A percentile compares a stretch with the other conserved stretches of the same genome.
Conservation (phyloP, 345 rosid species). For the Brassica incana region DNA sequence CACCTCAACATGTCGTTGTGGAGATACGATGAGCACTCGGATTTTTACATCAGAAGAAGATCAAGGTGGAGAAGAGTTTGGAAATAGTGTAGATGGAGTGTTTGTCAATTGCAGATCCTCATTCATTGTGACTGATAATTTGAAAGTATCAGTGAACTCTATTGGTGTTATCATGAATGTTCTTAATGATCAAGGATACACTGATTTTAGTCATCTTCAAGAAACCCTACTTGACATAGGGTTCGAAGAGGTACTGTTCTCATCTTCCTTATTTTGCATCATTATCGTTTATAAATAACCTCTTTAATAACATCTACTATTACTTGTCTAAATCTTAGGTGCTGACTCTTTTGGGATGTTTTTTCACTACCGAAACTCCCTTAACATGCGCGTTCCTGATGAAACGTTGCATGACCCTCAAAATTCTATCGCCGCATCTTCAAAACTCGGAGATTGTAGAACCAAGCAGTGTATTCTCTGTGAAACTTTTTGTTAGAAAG, state of each 20-base stretch:
- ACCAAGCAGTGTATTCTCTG: neutral
- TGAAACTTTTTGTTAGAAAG: neutral
- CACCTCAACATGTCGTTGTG: constrained; percentile 13
- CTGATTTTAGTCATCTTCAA: neutral
- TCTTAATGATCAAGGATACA: neutral
- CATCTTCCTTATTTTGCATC: neutral
- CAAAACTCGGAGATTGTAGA: neutral
- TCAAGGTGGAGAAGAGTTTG: neutral
- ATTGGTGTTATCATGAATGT: neutral
- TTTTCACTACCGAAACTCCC: neutral
- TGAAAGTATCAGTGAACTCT: neutral
- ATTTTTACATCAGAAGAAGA: neutral
- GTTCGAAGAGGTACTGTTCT: constrained; percentile 16
- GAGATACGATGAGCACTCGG: neutral
- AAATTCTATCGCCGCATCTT: neutral
- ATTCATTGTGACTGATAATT: constrained; percentile 26
- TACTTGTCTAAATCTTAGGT: neutral
- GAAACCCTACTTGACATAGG: constrained; percentile 9
- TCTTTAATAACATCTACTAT: neutral
- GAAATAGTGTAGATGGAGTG: constrained; percentile 8
- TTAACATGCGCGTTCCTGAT: neutral
- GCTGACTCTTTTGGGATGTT: neutral
- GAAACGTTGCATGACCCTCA: neutral
- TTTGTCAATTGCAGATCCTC: constrained; percentile 1
- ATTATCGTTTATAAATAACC: neutral